Evolutionary conservation across 139 green algal genomes (phyloP), one percentile per base, ranked within the genome.

Genomic region (Chlamydomonas eustigma): DNA sequence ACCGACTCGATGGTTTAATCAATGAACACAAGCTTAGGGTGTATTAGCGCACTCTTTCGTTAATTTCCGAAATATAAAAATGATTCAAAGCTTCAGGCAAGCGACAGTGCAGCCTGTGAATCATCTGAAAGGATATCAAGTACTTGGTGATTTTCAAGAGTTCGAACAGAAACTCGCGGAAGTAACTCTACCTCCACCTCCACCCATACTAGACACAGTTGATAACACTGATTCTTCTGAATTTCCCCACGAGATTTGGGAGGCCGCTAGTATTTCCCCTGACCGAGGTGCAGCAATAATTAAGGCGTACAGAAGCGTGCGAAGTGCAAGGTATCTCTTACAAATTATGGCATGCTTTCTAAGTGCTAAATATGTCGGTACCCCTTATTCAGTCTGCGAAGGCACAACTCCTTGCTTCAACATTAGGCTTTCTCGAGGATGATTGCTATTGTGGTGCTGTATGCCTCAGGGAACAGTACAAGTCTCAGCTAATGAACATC

Each of bases 401-500:
- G 30, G 4, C 24, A 1, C 39, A 44, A 2, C 71, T 6, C 4
- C 8, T 1, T 34, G 3, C 3, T 18, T 3, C 22, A n/a, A n/a
- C n/a, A n/a, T n/a, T n/a, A n/a, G n/a, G n/a, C n/a, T n/a, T n/a
- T n/a, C n/a, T n/a, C n/a, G n/a, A n/a, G n/a, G n/a, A n/a, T n/a
- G n/a, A n/a, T n/a, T n/a, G n/a, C n/a, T n/a, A n/a, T n/a, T 4
- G 28, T n/a, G n/a, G n/a, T n/a, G n/a, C n/a, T n/a, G n/a, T n/a
- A n/a, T n/a, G n/a, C n/a, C n/a, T n/a, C n/a, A n/a, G 77, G 72
- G 6, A 75, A 1, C 44, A 75, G 18, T 82, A 82, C 72, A 58
- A 82, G 64, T 34, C 71, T 18, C 78, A 82, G 32, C 78, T 82
- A 1, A 72, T 22, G 71, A 76, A 75, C 71, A 82, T 82, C 35